phyloP scores from a whole-genome alignment of 176 grass and related monocot species.

The Cenchrus americanus region DNA sequence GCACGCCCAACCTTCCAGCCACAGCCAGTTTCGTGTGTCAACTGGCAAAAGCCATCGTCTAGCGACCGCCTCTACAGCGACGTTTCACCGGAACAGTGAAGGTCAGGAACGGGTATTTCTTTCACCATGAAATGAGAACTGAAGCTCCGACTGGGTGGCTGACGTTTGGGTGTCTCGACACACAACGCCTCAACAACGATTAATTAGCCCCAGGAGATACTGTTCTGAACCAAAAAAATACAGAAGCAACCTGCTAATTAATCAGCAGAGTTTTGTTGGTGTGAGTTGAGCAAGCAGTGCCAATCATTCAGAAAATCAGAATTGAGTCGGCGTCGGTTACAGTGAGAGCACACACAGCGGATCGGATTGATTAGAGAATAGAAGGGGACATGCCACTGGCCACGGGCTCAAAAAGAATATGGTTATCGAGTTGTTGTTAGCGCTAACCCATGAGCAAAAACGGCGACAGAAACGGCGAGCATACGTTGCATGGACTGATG shows the following conservation, averaged over 20 bases:
- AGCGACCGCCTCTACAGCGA: conserved; percentile 41
- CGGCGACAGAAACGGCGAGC: conserved; percentile 46
- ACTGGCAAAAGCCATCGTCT: conserved; percentile 14
- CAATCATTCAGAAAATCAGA: not conserved
- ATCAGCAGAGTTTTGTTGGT: not conserved
- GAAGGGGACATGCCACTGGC: conserved; percentile 41
- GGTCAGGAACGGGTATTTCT: not conserved
- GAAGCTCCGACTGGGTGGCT: not conserved
- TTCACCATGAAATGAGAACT: not conserved
- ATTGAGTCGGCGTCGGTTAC: conserved; percentile 10
- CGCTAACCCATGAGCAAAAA: conserved; percentile 5
- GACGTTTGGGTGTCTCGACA: not conserved
- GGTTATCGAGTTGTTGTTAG: conserved; percentile 39
- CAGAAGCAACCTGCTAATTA: too few species aligned
- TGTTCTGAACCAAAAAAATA: not conserved
- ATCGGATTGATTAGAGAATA: conserved; percentile 20
- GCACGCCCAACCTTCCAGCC: conserved; percentile 12
- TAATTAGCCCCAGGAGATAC: not conserved
- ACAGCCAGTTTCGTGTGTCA: conserved; percentile 20
- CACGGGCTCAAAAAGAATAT: conserved; percentile 30
- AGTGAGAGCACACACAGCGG: conserved; percentile 21
- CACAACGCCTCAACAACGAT: not conserved
- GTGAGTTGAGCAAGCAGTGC: too few species aligned
- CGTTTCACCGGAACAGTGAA: conserved; percentile 24
- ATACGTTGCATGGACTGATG: conserved; percentile 13